phyloP scores from a whole-genome alignment of 2,329 filamentous ascomycete genomes.

The Oidium heveae region DNA sequence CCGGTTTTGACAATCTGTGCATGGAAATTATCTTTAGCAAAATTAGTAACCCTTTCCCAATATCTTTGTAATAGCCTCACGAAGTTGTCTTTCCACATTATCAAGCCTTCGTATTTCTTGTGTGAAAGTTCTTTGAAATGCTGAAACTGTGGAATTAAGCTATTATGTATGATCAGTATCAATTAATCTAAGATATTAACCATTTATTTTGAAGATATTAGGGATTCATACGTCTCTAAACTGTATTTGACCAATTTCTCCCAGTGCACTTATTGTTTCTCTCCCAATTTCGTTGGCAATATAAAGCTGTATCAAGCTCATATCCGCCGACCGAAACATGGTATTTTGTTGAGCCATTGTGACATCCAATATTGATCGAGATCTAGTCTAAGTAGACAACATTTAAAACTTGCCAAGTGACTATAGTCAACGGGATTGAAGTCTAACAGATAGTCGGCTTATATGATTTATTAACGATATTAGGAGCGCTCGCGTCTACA shows the following conservation, averaged over 20 bases:
- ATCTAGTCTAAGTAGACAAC: no score
- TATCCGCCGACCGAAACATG: constrained; percentile 98
- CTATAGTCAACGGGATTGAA: no score
- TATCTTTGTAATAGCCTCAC: constrained; percentile 26
- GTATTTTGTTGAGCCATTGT: constrained; percentile 36
- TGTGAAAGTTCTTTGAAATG: constrained; percentile 92
- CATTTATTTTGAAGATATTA: neutral
- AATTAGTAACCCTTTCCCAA: constrained; percentile 3
- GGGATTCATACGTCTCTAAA: constrained; percentile 61
- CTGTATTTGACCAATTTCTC: constrained; percentile 87
- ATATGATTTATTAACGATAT: no score
- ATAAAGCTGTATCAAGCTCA: constrained; percentile 99
- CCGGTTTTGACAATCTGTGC: constrained; percentile 82
- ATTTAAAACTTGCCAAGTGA: no score
- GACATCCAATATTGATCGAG: no score
- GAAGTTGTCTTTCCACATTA: constrained; percentile 92
- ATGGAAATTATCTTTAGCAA: constrained; percentile 58
- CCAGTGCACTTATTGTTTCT: constrained; percentile 87
- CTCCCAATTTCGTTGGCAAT: constrained; percentile 96
- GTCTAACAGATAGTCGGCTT: no score
- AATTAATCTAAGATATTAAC: neutral
- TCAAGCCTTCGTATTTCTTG: constrained; percentile 93
- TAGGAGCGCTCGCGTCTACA: no score
- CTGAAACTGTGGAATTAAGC: constrained; percentile 80
- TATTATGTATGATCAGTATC: constrained; percentile 16